A percentile compares a stretch with the other conserved stretches of the same genome.
Conservation (phyloP, 164 flowering plant species). For the Vitis riparia region DNA sequence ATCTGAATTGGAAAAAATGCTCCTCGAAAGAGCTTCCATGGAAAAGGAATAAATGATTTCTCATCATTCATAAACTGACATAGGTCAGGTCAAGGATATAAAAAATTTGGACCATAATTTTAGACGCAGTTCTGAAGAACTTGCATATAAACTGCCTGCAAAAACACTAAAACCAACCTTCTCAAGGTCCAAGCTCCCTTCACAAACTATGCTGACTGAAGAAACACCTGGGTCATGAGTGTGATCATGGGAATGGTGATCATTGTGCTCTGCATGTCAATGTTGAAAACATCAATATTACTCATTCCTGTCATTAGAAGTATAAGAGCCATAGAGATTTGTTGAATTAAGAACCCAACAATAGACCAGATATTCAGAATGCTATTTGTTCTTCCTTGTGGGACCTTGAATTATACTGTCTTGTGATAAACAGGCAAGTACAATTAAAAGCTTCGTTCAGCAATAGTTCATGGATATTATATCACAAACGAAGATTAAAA, state of each 20-base stretch:
- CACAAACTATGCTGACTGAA: constrained; percentile 97
- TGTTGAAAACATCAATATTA: neutral
- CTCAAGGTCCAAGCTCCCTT: constrained; percentile 91
- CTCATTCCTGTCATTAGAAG: too few species aligned
- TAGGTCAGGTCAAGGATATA: neutral
- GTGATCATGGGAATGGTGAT: constrained; percentile 82
- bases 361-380: too few species aligned
- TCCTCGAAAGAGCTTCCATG: too few species aligned
- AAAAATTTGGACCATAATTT: neutral
- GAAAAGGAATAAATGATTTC: neutral
- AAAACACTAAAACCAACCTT: constrained; percentile 49
- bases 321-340: too few species aligned
- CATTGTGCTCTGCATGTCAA: constrained; percentile 67
- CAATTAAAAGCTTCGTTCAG: too few species aligned
- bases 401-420: too few species aligned
- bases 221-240: constrained; percentile 96
- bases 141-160: neutral
- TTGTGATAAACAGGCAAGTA: too few species aligned
- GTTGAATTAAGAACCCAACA: too few species aligned
- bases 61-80: neutral
- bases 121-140: neutral
- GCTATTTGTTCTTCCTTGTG: too few species aligned
- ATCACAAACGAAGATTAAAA: too few species aligned
- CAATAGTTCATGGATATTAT: too few species aligned
- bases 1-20: too few species aligned